Evolutionary conservation across 75 land plant species (phyloP), one percentile per base, ranked within the genome.

Genomic region (Pinus taeda): DNA sequence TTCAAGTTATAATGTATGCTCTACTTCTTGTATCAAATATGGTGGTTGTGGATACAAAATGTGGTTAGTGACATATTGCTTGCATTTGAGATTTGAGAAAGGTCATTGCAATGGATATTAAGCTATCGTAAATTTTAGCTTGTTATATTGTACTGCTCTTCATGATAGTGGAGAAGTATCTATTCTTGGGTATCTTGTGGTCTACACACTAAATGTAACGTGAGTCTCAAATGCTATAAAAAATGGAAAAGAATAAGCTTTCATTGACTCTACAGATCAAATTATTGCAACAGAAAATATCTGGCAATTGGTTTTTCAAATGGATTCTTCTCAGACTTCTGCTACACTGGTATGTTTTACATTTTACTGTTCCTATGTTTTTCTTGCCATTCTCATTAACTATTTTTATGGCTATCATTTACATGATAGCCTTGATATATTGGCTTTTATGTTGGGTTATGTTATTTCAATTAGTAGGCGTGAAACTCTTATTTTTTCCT

Each of bases 231-330:
- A 3, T 39, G 49, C 2, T 49, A 37, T 67, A 67, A 9, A 39
- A 37, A 0, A n/a, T 67, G 53, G 49, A 39, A 39, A 67, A 39
- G 8, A 20, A 39, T 39, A 3, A 20, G 21, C 71, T 20, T 39
- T 11, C 6, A 17, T 75, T 57, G 30, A 74, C 45, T 77, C 75
- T 62, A 56, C 84, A 97, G 98, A 93, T 81, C 98, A 93, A 29
- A 75, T 77, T 62, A 45, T 95, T 13, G 15, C 76, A 1, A 97
- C 90, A 83, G 99, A 97, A 64, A 97, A 91, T 0, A 79, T 97
- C 37, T 91, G 95, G 97, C 57, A 74, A 39, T 71, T 90, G 79
- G 75, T 95, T 72, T 77, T 88, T 74, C 93, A 88, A 76, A 91
- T 79, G 73, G 93, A 97, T 62, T 89, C 93, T 55, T 79, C 87